These are phyloP conservation scores for Adansonia digitata DNA, from an alignment of 345 rosid genomes.

Conservation along the genomic window DNA sequence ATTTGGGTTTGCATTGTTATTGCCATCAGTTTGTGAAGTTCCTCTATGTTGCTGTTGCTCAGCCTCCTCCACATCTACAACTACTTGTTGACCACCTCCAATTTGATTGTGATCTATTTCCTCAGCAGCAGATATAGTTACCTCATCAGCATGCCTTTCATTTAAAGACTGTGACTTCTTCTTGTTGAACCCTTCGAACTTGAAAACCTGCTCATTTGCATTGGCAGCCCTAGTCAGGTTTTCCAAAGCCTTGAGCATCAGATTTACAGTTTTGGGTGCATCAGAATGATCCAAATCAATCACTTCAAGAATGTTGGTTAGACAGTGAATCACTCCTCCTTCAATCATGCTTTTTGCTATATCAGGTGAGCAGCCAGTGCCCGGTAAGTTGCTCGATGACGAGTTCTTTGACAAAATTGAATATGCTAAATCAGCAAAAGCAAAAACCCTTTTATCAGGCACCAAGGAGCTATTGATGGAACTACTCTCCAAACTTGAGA, in stretches of 20 bases:
- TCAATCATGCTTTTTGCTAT: slow-evolving; percentile 96
- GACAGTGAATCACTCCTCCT: slow-evolving; percentile 74
- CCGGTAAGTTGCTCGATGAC: slow-evolving; percentile 72
- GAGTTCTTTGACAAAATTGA: slow-evolving; percentile 85
- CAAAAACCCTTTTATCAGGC: slow-evolving; percentile 75
- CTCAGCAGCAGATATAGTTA: slow-evolving; percentile 39
- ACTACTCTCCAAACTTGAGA: slow-evolving; percentile 60
- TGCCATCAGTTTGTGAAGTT: slow-evolving; percentile 44
- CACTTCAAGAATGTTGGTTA: slow-evolving; percentile 75
- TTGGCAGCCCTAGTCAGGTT: slow-evolving; percentile 90
- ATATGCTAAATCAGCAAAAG: slow-evolving; percentile 69
- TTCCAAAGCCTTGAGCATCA: slow-evolving; percentile 81
- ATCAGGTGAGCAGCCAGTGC: slow-evolving; percentile 84
- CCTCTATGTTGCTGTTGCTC: slow-evolving; percentile 46
- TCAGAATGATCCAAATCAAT: slow-evolving; percentile 96
- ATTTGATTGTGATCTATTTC: slow-evolving; percentile 43
- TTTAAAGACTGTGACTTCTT: slow-evolving; percentile 46
- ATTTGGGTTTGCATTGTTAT: slow-evolving; percentile 39
- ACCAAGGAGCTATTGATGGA: slow-evolving; percentile 47
- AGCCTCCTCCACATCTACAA: slow-evolving; percentile 36
- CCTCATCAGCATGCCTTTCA: slow-evolving; percentile 48
- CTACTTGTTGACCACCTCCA: slow-evolving; percentile 40
- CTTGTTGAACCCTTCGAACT: slow-evolving; percentile 56
- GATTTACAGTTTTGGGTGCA: slow-evolving; percentile 81
- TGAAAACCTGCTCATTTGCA: slow-evolving; percentile 69